Evolutionary conservation across 2,329 filamentous ascomycete species (phyloP), one percentile per base, ranked within the genome.

Genomic region (Daldinia sp.): DNA sequence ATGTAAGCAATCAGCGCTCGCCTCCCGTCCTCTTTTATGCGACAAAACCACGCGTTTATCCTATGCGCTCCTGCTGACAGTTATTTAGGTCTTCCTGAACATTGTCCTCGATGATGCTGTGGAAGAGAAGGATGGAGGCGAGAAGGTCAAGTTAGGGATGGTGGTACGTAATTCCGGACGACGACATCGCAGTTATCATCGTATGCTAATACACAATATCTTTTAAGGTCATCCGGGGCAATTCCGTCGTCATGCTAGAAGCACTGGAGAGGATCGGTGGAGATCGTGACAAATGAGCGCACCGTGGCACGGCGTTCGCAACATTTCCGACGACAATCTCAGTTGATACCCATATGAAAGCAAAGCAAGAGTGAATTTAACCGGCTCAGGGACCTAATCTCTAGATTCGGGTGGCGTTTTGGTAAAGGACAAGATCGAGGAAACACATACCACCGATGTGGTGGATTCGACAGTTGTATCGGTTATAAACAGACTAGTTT

Each of bases 211-310:
- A 1, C n/a, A 23, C 7, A 2, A 2, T 18, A 28, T 54, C 48
- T 23, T 23, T 2, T 23, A 67, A 94, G 92, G 92, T 98, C 72
- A 98, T 99, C 77, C 93, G 97, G 75, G 96, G 96, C 72, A 99
- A 99, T 83, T 97, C 95, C 1, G 94, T 99, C 28, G 94, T 99
- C 63, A 98, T 99, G 95, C 88, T 99, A 63, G 97, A 99, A 83
- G 93, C 90, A 9, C 81, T 93, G 65, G 88, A 90, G 79, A 85
- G 90, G 76, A 91, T 92, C 73, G 88, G 88, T 70, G 87, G 88
- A 76, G 87, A 90, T 72, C 81, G 82, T 68, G 76, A 77, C 48
- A 78, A 78, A 74, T 77, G 66, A 77, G 53, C 57, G 12, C 33
- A 58, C 26, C 23, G 20, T 39, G 23, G 51, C 55, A 57, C 39